Evolutionary conservation across 495 filamentous ascomycete species (phyloP).

Genomic region (Cudoniella acicularis): DNA sequence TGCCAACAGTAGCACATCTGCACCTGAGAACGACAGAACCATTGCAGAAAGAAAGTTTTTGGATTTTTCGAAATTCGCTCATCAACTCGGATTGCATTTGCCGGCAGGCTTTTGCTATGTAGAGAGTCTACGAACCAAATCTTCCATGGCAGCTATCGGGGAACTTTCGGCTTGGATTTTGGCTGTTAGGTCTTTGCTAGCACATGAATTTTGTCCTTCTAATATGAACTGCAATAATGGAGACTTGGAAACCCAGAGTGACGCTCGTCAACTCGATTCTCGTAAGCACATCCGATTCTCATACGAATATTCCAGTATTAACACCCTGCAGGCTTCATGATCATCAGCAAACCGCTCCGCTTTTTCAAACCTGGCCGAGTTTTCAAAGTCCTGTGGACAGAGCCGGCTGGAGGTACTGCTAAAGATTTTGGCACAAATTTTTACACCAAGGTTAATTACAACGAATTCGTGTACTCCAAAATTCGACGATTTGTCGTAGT

Average conservation of each 20-base stretch:
- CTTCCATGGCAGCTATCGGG: neutral
- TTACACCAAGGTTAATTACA: neutral
- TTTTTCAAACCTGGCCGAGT: neutral
- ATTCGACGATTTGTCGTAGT: constrained; percentile 2
- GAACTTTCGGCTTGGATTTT: no score
- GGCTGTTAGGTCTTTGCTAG: neutral
- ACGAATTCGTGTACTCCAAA: neutral
- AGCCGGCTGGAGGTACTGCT: neutral
- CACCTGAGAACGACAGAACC: neutral
- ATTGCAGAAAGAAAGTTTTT: neutral
- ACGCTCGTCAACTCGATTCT: neutral
- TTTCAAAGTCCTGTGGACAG: neutral
- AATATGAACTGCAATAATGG: neutral
- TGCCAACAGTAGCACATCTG: neutral
- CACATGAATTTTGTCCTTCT: neutral
- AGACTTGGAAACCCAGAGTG: neutral
- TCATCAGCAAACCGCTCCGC: neutral
- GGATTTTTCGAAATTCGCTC: no score
- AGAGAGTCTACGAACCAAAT: neutral
- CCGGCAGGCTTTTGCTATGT: neutral
- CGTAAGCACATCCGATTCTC: neutral
- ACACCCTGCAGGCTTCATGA: neutral
- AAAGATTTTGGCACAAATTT: neutral
- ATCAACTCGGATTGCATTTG: no score
- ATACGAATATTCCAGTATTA: neutral